Conservation (phyloP, 345 rosid species). For the Populus ilicifolia region DNA sequence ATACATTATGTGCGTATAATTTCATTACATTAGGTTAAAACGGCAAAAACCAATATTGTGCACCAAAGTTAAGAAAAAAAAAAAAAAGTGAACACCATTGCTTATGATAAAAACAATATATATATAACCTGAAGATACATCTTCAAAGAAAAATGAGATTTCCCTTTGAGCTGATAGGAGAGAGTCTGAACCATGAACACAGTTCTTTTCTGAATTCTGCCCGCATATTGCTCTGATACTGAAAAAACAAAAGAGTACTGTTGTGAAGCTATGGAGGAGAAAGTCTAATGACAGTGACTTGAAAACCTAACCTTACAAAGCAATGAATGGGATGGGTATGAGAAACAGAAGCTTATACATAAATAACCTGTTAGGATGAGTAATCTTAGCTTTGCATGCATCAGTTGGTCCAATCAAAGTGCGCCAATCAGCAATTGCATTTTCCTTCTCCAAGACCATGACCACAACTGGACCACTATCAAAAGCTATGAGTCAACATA, state of each 20-base stretch:
- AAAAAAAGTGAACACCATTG: neutral
- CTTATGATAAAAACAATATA: neutral
- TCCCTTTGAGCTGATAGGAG: slow-evolving; percentile 65
- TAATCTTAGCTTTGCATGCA: slow-evolving; percentile 57
- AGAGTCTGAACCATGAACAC: slow-evolving; percentile 88
- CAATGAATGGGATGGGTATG: neutral
- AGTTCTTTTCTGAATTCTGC: slow-evolving; percentile 55
- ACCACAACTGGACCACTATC: slow-evolving; percentile 71
- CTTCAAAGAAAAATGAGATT: slow-evolving; percentile 68
- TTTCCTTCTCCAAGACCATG: slow-evolving; percentile 71
- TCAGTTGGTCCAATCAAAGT: slow-evolving; percentile 79
- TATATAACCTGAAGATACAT: slow-evolving; percentile 42
- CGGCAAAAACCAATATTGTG: neutral
- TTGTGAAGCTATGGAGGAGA: neutral
- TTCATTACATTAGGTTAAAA: neutral
- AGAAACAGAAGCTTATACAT: neutral
- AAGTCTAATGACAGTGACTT: neutral
- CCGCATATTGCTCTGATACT: slow-evolving; percentile 86
- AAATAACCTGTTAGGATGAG: slow-evolving; percentile 40
- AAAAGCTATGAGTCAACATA: slow-evolving; percentile 6
- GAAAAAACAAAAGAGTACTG: slow-evolving; percentile 13
- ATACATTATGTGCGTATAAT: neutral
- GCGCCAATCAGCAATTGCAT: slow-evolving; percentile 85
- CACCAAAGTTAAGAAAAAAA: neutral
- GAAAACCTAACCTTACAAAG: neutral